These are phyloP conservation scores for Pseudopithomyces chartarum DNA, from an alignment of 2,329 filamentous ascomycete species.

Conservation along the genomic window DNA sequence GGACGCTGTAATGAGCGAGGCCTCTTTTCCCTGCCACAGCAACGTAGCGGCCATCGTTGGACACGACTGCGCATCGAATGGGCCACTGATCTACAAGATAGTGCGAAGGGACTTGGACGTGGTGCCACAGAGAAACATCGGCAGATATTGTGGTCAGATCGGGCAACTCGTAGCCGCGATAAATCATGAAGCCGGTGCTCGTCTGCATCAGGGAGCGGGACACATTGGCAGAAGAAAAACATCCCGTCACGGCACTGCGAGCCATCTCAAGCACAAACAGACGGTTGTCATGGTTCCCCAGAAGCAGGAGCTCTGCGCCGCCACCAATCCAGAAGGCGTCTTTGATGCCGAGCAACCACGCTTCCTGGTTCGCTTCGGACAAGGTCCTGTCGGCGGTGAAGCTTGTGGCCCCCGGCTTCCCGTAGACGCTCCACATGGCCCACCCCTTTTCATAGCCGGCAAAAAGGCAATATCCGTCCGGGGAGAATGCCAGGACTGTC, in stretches of 20 bases:
- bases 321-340: conserved; percentile 86
- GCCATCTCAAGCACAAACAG: conserved; percentile 92
- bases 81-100: conserved; percentile 96
- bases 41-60: conserved; percentile 89
- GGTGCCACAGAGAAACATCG: conserved; percentile 94
- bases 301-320: conserved; percentile 82
- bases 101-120: conserved; percentile 78
- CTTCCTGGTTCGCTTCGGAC: conserved; percentile 71
- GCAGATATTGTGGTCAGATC: conserved; percentile 90
- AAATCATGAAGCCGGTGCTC: conserved; percentile 85
- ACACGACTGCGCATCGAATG: conserved; percentile 83
- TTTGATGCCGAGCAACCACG: conserved; percentile 80
- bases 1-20: conserved; percentile 92
- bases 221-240: conserved; percentile 89
- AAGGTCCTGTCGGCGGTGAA: conserved; percentile 73
- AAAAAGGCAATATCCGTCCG: conserved; percentile 95
- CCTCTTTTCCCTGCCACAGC: conserved; percentile 94
- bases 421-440: conserved; percentile 97
- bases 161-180: conserved; percentile 88
- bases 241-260: conserved; percentile 88
- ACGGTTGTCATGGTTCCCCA: conserved; percentile 72
- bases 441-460: conserved; percentile 91
- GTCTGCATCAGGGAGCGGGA: conserved; percentile 89
- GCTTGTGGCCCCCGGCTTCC: conserved; percentile 83
- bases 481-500: conserved; percentile 81